Evolutionary conservation across 176 grass and related monocot species (phyloP).

Genomic region (Neostapfia colusana): DNA sequence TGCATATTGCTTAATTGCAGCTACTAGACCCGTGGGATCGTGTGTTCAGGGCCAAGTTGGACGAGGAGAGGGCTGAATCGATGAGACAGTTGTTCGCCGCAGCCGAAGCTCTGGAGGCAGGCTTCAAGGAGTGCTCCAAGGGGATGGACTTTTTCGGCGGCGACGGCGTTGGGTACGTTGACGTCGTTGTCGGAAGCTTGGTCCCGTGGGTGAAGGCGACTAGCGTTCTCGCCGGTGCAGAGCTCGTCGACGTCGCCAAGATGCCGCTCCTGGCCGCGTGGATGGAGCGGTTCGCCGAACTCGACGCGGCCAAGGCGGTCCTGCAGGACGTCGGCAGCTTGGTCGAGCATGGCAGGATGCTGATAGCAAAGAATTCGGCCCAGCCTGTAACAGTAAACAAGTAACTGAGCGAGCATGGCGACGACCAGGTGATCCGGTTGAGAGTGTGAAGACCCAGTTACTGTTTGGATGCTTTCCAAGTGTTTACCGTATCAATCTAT

Average conservation of each 20-base stretch:
- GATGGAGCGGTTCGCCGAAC: slow-evolving; percentile 33
- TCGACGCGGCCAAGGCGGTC: slow-evolving; percentile 23
- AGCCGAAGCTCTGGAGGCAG: slow-evolving; percentile 35
- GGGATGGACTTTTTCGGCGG: slow-evolving; percentile 51
- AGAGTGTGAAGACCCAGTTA: too few species aligned
- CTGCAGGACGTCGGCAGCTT: slow-evolving; percentile 27
- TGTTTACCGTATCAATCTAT: too few species aligned
- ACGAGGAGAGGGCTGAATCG: slow-evolving; percentile 9
- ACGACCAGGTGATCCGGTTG: background rate
- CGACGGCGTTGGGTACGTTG: slow-evolving; percentile 48
- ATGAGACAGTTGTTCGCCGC: background rate
- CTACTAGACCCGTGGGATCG: slow-evolving; percentile 3
- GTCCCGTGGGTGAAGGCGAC: background rate
- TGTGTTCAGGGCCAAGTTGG: background rate
- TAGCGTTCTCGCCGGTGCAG: background rate
- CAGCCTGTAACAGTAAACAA: background rate
- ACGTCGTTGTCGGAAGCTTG: slow-evolving; percentile 37
- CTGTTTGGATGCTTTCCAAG: too few species aligned
- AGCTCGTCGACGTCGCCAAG: slow-evolving; percentile 28
- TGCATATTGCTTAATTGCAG: background rate
- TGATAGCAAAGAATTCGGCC: background rate
- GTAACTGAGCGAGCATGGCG: background rate
- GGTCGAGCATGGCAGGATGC: slow-evolving; percentile 1
- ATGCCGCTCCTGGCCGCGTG: slow-evolving; percentile 43
- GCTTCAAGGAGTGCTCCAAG: slow-evolving; percentile 33